Evolutionary conservation across 2,329 filamentous ascomycete species (phyloP).

Genomic region (Ambrosiella cleistominuta): DNA sequence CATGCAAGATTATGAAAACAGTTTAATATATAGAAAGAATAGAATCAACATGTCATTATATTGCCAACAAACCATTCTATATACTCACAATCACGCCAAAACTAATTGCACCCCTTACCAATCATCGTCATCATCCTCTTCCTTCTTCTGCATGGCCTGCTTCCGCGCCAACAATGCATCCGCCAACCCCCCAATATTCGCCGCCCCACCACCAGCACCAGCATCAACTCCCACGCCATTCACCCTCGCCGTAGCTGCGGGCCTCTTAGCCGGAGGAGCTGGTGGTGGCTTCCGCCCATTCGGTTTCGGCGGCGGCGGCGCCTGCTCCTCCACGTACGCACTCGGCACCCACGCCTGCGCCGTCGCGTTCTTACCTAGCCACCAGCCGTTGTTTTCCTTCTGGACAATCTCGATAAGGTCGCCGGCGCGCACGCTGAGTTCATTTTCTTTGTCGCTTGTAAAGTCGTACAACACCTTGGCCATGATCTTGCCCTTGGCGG

Average conservation of each 20-base stretch:
- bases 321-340: slow-evolving; percentile 79
- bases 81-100: background rate
- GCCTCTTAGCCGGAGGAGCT: slow-evolving; percentile 64
- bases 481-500: slow-evolving; percentile 45
- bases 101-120: slow-evolving; percentile 30
- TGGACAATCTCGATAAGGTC: slow-evolving; percentile 80
- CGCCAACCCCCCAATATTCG: slow-evolving; percentile 55
- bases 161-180: slow-evolving; percentile 64
- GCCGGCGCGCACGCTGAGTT: slow-evolving; percentile 62
- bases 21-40: too few species aligned
- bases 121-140: slow-evolving; percentile 55
- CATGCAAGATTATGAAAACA: too few species aligned
- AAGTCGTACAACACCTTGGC: slow-evolving; percentile 93
- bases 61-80: background rate
- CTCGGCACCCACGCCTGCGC: slow-evolving; percentile 89
- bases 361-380: slow-evolving; percentile 59
- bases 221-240: slow-evolving; percentile 55
- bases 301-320: slow-evolving; percentile 28
- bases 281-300: slow-evolving; percentile 53
- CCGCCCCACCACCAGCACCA: slow-evolving; percentile 39
- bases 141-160: slow-evolving; percentile 54
- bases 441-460: slow-evolving; percentile 63
- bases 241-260: slow-evolving; percentile 45
- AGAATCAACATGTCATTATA: background rate
- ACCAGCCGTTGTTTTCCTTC: slow-evolving; percentile 95